Evolutionary conservation across 31 red algal genomes (phyloP), one percentile per base, ranked within the genome.

Genomic region (Bonnemaisonia californica): DNA sequence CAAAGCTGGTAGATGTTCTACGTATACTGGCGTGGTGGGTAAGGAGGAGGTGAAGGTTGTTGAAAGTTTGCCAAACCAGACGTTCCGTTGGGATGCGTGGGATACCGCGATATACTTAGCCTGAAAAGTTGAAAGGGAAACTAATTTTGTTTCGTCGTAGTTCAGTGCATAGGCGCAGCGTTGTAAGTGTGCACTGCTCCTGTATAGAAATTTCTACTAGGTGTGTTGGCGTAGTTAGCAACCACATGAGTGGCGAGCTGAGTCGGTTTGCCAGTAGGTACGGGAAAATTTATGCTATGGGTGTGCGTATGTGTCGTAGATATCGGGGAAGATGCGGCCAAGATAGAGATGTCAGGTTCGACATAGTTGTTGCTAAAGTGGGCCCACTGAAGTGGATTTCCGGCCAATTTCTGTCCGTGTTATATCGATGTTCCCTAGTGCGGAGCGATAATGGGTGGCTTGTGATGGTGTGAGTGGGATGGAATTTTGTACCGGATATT

Each of bases 151-250:
- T 83, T 83, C n/a, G 18, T 40, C 4, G 48, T 57, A 29, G 51
- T 23, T 54, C 63, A 83, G 5, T 32, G 27, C 35, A 83, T 37
- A 33, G 56, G 80, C 11, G 45, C 48, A 24, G 27, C 45, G 41
- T 35, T 23, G 28, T 58, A 1, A 22, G 3, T 61, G 80, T 61
- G 56, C n/a, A 73, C 26, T 28, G 4, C 62, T 26, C 80, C 65
- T 16, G 80, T 57, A 12, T 39, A 45, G 8, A 55, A 83, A 30
- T 81, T 81, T 7, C 34, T 23, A 0, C 69, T 47, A 12, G 30
- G n/a, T 28, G 77, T 0, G 37, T 81, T 81, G 23, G 32, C 77
- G 37, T 35, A 81, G 62, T 81, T 62, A 3, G 59, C 77, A 1
- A 55, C 77, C 19, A 38, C 57, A 37, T 69, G 55, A 68, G 35